A percentile compares a stretch with the other conserved stretches of the same genome.
These are phyloP conservation scores for Hypoxylon intermedium DNA, from an alignment of 495 filamentous ascomycete genomes.

Conservation along the genomic window DNA sequence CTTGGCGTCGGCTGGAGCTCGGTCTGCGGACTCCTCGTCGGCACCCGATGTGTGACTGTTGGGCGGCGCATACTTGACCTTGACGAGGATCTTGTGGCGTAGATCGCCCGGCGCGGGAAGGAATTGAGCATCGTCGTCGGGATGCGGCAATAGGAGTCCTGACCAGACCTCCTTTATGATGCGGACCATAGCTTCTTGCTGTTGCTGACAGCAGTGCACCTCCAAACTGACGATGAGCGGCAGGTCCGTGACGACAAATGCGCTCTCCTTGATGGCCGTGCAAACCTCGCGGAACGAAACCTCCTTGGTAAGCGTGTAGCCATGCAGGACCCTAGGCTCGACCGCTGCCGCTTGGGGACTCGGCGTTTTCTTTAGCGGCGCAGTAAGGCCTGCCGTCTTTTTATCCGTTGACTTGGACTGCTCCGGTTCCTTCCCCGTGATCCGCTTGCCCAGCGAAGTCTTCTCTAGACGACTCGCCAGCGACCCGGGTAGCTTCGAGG, in stretches of 20 bases:
- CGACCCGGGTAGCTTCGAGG: slow-evolving; percentile 45
- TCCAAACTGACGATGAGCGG: slow-evolving; percentile 91
- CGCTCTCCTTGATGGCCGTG: slow-evolving; percentile 75
- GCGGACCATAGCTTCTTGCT: slow-evolving; percentile 87
- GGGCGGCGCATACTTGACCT: slow-evolving; percentile 76
- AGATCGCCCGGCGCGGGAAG: slow-evolving; percentile 73
- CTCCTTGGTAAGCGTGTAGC: slow-evolving; percentile 87
- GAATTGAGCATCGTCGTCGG: slow-evolving; percentile 52
- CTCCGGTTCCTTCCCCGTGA: slow-evolving; percentile 32
- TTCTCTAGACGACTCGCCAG: slow-evolving; percentile 48
- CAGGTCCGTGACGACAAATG: slow-evolving; percentile 73
- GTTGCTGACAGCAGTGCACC: slow-evolving; percentile 77
- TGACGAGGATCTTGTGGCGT: slow-evolving; percentile 82
- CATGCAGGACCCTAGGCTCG: slow-evolving; percentile 85
- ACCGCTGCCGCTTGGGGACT: slow-evolving; percentile 44
- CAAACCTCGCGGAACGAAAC: slow-evolving; percentile 86
- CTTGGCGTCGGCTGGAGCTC: too few species aligned
- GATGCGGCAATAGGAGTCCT: slow-evolving; percentile 68
- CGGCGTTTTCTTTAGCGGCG: slow-evolving; percentile 33
- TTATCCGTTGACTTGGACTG: neutral
- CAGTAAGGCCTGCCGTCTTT: neutral
- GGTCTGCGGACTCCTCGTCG: slow-evolving; percentile 30
- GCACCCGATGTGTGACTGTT: slow-evolving; percentile 42
- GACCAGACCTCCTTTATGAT: slow-evolving; percentile 85
- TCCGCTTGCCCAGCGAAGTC: slow-evolving; percentile 49